phyloP scores from a whole-genome alignment of 2,329 filamentous ascomycete species.

The Helotiales sp. region DNA sequence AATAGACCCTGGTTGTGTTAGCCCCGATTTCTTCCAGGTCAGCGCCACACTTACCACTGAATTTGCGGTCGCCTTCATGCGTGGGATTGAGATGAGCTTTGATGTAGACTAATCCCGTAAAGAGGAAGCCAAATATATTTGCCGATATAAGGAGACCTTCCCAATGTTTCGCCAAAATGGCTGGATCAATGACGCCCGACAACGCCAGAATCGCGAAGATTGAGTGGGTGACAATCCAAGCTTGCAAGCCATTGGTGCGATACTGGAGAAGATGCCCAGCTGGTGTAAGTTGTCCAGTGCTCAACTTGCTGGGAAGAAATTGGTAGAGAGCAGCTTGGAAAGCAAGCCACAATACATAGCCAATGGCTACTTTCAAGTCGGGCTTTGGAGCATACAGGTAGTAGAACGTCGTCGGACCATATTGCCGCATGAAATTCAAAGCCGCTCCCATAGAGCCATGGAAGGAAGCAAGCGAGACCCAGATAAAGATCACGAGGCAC shows the following conservation, averaged over 20 bases:
- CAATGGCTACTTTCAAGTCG: conserved; percentile 16
- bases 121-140: conserved; percentile 40
- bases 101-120: conserved; percentile 36
- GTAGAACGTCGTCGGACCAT: conserved; percentile 20
- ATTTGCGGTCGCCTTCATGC: conserved; percentile 43
- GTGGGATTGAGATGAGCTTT: conserved; percentile 43
- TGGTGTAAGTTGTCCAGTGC: conserved; percentile 43
- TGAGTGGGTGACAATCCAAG: conserved; percentile 41
- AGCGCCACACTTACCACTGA: conserved; percentile 37
- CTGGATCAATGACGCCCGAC: conserved; percentile 38
- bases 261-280: conserved; percentile 45
- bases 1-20: conserved; percentile 34
- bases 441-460: conserved; percentile 22
- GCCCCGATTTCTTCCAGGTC: neutral
- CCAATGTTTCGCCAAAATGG: conserved; percentile 45
- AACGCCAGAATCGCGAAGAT: conserved; percentile 32
- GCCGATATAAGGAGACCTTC: conserved; percentile 39
- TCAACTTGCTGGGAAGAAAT: conserved; percentile 35
- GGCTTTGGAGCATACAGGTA: conserved; percentile 16
- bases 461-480: conserved; percentile 26
- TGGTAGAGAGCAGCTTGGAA: conserved; percentile 38
- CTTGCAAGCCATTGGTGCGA: conserved; percentile 43
- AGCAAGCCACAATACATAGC: conserved; percentile 36
- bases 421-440: conserved; percentile 10
- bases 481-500: conserved; percentile 26